Evolutionary conservation across 1,139 yeast species (phyloP).

Genomic region (Lodderomyces beijingensis): DNA sequence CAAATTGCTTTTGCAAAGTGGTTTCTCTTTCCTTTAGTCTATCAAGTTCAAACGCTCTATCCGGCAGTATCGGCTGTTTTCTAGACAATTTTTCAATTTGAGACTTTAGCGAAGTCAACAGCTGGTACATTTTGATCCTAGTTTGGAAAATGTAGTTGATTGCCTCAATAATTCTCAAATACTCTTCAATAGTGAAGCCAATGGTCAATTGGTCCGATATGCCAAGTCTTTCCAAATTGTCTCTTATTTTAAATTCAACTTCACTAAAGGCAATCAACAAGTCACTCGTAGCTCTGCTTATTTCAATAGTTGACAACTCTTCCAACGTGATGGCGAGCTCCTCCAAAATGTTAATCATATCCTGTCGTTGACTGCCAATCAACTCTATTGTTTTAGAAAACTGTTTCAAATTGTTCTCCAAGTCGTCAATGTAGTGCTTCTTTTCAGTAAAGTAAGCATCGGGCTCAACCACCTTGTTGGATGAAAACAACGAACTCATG

Average conservation of each 20-base stretch:
- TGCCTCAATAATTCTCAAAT: slow-evolving; percentile 72
- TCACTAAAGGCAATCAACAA: slow-evolving; percentile 58
- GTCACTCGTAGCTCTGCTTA: slow-evolving; percentile 65
- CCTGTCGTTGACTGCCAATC: slow-evolving; percentile 72
- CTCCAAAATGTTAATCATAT: slow-evolving; percentile 48
- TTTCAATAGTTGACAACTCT: slow-evolving; percentile 69
- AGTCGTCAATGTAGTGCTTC: slow-evolving; percentile 61
- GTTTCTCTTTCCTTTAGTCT: slow-evolving; percentile 55
- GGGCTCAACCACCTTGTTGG: slow-evolving; percentile 66
- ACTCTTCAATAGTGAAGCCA: slow-evolving; percentile 87
- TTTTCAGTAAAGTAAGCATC: slow-evolving; percentile 75
- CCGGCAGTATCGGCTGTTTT: slow-evolving; percentile 48
- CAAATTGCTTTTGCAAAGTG: slow-evolving; percentile 56
- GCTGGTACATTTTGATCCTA: slow-evolving; percentile 62
- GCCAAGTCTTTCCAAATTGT: slow-evolving; percentile 73
- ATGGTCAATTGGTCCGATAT: slow-evolving; percentile 83
- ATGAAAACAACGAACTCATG: slow-evolving; percentile 58
- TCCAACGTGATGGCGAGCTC: slow-evolving; percentile 59
- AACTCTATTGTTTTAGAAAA: slow-evolving; percentile 70
- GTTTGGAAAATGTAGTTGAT: slow-evolving; percentile 72
- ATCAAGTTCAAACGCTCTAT: slow-evolving; percentile 53
- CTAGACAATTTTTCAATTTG: slow-evolving; percentile 51
- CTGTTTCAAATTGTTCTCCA: slow-evolving; percentile 70
- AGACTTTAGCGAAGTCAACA: slow-evolving; percentile 43
- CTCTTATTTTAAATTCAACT: slow-evolving; percentile 67